Evolutionary conservation across 1,284 basidiomycete species (phyloP).

Genomic region (Tilletia caries): DNA sequence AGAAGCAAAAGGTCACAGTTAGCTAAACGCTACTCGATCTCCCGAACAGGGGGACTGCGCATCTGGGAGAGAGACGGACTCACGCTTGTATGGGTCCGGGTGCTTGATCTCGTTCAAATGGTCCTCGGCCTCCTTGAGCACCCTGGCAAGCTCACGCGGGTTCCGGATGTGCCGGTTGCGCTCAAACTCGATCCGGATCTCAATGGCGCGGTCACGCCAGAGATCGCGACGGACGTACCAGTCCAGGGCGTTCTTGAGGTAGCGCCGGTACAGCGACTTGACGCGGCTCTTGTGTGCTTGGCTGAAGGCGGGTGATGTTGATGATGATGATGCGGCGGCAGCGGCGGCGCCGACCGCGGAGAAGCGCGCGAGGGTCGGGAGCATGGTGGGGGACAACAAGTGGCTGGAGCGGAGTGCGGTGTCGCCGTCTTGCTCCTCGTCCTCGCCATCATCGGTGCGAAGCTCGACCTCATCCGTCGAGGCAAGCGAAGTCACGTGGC

Average conservation of each 20-base stretch:
- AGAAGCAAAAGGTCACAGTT: not conserved
- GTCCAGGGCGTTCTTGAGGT: conserved; percentile 77
- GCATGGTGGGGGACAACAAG: conserved; percentile 17
- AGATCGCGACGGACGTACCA: conserved; percentile 81
- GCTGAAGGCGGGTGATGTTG: conserved; percentile 60
- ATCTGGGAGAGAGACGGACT: conserved; percentile 55
- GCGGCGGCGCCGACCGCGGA: not conserved
- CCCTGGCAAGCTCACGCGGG: conserved; percentile 75
- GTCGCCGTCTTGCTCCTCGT: not conserved
- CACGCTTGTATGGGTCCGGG: conserved; percentile 88
- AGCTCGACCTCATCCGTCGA: not conserved
- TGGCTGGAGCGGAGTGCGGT: not conserved
- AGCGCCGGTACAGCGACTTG: conserved; percentile 83
- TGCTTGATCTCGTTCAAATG: conserved; percentile 68
- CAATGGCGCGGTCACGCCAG: conserved; percentile 77
- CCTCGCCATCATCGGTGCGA: not conserved
- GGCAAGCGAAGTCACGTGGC: not conserved
- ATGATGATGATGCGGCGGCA: conserved; percentile 8
- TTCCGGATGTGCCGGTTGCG: conserved; percentile 82
- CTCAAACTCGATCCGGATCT: conserved; percentile 88
- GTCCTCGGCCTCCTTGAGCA: conserved; percentile 78
- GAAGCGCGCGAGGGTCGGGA: conserved; percentile 14
- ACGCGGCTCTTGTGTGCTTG: conserved; percentile 79
- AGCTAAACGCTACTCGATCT: not conserved
- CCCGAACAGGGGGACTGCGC: not conserved